A percentile compares a stretch with the other conserved stretches of the same genome.
Evolutionary conservation across 2,329 filamentous ascomycete species (phyloP).

Genomic region (Mollisiaceae sp.): DNA sequence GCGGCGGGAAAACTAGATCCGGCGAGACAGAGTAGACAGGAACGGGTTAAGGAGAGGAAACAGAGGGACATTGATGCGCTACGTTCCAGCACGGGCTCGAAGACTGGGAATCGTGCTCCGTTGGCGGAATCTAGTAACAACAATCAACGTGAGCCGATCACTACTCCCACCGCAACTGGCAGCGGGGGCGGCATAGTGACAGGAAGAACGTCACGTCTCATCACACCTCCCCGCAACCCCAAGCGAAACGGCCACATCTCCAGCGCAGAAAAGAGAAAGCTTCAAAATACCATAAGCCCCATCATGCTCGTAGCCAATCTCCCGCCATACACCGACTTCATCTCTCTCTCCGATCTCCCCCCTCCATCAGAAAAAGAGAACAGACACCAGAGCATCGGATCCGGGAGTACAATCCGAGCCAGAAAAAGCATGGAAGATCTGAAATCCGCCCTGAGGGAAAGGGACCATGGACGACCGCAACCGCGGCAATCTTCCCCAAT

Average conservation of each 20-base stretch:
- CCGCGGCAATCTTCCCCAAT: no score
- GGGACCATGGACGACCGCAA: constrained; percentile 14
- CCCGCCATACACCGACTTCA: constrained; percentile 14
- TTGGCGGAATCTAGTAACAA: constrained; percentile 5
- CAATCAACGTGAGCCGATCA: no score
- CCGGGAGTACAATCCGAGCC: not conserved
- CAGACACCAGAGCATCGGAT: not conserved
- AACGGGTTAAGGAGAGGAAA: constrained; percentile 35
- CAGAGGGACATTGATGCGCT: constrained; percentile 34
- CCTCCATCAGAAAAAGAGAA: not conserved
- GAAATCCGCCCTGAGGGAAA: no score
- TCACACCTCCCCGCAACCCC: constrained; percentile 2
- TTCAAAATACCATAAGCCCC: constrained; percentile 8
- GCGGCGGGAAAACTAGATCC: not conserved
- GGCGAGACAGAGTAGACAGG: constrained; percentile 26
- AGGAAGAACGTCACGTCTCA: not conserved
- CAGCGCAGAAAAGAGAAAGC: not conserved
- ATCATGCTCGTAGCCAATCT: constrained; percentile 30
- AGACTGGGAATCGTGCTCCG: not conserved
- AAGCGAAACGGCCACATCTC: constrained; percentile 3
- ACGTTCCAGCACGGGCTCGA: constrained; percentile 9
- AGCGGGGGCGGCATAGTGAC: no score
- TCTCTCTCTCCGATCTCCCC: not conserved
- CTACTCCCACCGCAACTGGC: not conserved
- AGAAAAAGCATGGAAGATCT: not conserved